Base-by-base conservation (phyloP, 2,329 filamentous ascomycete genomes). In the Hymenoscyphus albidus region DNA sequence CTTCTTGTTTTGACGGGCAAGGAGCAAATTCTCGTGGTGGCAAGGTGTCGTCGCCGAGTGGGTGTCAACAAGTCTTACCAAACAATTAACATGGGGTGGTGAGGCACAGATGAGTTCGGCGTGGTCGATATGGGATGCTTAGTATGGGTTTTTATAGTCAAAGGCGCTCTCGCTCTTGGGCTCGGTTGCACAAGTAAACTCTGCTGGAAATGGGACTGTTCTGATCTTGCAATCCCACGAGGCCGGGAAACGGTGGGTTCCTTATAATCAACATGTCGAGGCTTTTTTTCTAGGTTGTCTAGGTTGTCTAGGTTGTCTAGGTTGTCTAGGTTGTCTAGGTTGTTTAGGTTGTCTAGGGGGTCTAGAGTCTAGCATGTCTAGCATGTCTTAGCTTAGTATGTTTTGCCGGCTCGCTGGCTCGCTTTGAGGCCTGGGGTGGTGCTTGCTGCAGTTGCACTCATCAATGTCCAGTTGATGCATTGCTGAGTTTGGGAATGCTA, bases 401-500 rank as follows among this genome's bases (percentile, higher is more conserved):
- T 35, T 27, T 54, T 27, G 48, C 48, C 31, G 48, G 22, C 22
- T n/a, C 22, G 44, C 44, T 51, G 44, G 44, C n/a, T n/a, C 12
- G n/a, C 18, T 51, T 51, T 57, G 31, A 55, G 22, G 27, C 48
- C 58, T 59, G 42, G 42, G 60, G 38, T 18, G 38, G 57, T 62
- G 66, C 42, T 60, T 48, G 44, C 60, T 56, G 48, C 60, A 62
- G 60, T 48, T 35, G 42, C 31, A 51, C 22, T n/a, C 48, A 54
- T 54, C 48, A 35, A 54, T 54, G 22, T 54, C n/a, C 32, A 40
- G 1, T 62, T 57, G 62, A 63, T 63, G 57, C 62, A 31, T 55
- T 59, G 62, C 58, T 51, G n/a, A 61, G 64, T 66, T 32, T 62
- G 67, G 69, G 65, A 67, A 69, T 69, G 62, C 65, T 70, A 65